These are phyloP conservation scores for Chrysosphaeria jannelii DNA, from an alignment of 2,329 filamentous ascomycete species.

Conservation along the genomic window DNA sequence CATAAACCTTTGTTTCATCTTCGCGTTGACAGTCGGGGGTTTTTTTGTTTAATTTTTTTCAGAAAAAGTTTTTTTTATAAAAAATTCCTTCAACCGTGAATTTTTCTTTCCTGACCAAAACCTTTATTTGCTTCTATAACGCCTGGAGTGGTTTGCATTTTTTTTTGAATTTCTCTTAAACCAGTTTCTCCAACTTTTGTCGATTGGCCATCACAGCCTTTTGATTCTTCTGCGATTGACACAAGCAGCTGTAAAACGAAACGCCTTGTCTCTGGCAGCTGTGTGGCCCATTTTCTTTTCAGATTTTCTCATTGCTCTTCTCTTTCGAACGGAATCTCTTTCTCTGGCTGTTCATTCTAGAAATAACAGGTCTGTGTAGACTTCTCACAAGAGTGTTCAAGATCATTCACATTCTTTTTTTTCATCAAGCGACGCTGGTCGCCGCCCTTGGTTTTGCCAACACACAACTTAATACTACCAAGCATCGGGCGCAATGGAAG, in stretches of 20 bases:
- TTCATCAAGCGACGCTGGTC: neutral
- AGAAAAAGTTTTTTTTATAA: too few species aligned
- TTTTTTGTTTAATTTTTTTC: too few species aligned
- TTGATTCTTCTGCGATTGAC: neutral
- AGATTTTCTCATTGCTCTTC: neutral
- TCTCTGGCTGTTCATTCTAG: neutral
- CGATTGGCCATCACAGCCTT: neutral
- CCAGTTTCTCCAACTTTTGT: neutral
- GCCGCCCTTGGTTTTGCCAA: slow-evolving; percentile 1
- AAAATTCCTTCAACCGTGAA: too few species aligned
- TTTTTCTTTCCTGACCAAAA: too few species aligned
- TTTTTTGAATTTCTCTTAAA: neutral
- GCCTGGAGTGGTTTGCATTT: too few species aligned
- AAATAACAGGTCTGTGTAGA: too few species aligned
- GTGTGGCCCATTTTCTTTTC: neutral
- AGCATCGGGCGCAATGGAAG: too few species aligned
- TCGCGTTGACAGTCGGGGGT: too few species aligned
- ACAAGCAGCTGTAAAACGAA: neutral
- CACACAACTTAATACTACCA: slow-evolving; percentile 9
- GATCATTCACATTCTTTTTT: too few species aligned
- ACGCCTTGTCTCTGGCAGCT: neutral
- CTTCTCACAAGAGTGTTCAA: too few species aligned
- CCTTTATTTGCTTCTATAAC: neutral
- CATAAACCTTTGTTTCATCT: too few species aligned
- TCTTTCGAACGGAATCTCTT: neutral